These are phyloP conservation scores for Cylindrodendrum hubeiense DNA, from an alignment of 2,329 filamentous ascomycete species.

Conservation along the genomic window DNA sequence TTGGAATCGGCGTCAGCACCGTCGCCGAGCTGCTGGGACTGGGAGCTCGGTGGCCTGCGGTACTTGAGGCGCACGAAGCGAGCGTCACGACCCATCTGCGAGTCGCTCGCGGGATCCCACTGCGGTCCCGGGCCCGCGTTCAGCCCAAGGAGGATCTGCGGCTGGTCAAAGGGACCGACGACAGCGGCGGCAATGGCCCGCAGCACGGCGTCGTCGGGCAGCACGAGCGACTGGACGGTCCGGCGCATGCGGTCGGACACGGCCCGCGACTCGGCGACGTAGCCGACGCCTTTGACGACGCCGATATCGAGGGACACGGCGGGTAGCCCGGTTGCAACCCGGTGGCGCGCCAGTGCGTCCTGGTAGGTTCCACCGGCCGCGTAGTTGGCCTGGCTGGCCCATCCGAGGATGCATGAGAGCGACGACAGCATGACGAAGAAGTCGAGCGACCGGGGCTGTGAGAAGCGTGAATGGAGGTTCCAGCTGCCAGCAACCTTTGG, in stretches of 20 bases:
- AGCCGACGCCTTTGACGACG: not conserved
- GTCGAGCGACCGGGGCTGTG: constrained; percentile 39
- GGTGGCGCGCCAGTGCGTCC: constrained; percentile 39
- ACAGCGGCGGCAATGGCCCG: too few species aligned
- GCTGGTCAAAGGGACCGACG: too few species aligned
- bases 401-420: constrained; percentile 49
- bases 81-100: constrained; percentile 18
- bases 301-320: constrained; percentile 13
- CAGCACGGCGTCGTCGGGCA: not conserved
- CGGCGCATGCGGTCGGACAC: too few species aligned
- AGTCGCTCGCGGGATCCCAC: constrained; percentile 11
- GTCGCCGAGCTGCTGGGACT: too few species aligned
- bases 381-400: constrained; percentile 56
- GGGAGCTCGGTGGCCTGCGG: too few species aligned
- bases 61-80: constrained; percentile 22
- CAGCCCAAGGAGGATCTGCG: constrained; percentile 9
- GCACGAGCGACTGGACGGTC: not conserved
- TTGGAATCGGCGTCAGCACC: not conserved
- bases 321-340: constrained; percentile 6
- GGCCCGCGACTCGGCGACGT: not conserved
- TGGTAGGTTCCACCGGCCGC: constrained; percentile 49
- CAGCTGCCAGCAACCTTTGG: constrained; percentile 50
- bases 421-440: constrained; percentile 57
- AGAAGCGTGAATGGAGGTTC: constrained; percentile 41
- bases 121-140: constrained; percentile 24